Evolutionary conservation across 2,329 filamentous ascomycete species (phyloP).

Genomic region (Diaporthe capsici): DNA sequence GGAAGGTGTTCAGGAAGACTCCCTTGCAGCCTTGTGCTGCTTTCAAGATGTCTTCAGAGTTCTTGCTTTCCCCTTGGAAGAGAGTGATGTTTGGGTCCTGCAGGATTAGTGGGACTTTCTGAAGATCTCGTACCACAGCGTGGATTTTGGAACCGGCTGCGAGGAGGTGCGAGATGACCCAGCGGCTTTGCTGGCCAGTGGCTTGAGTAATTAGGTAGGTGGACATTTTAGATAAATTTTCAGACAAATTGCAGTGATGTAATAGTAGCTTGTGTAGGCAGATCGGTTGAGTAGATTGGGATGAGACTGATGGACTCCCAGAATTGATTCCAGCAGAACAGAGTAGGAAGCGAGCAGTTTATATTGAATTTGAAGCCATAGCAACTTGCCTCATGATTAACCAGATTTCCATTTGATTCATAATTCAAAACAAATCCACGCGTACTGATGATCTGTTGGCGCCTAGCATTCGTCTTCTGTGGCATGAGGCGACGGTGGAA

Average conservation of each 20-base stretch:
- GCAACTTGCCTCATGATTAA: too few relatives aligned
- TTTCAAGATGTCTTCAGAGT: neutral
- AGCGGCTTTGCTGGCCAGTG: constrained; percentile 14
- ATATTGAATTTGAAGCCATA: neutral
- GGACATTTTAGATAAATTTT: neutral
- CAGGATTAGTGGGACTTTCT: neutral
- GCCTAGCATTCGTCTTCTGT: neutral
- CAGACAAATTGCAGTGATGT: too few relatives aligned
- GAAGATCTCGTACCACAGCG: neutral
- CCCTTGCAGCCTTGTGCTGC: constrained; percentile 6
- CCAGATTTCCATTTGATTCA: neutral
- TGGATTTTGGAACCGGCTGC: constrained; percentile 6
- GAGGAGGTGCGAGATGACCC: neutral
- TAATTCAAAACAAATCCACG: neutral
- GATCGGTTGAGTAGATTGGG: neutral
- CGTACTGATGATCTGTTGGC: neutral
- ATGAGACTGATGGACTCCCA: neutral
- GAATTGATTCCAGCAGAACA: neutral
- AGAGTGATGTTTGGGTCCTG: neutral
- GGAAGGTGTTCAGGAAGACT: constrained; percentile 9
- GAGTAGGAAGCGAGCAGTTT: neutral
- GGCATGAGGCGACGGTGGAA: neutral
- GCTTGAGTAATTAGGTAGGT: constrained; percentile 18
- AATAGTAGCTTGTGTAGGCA: neutral
- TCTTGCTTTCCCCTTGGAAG: constrained; percentile 14